Base-by-base conservation (phyloP, 495 filamentous ascomycete genomes). In the Letharia lupina region DNA sequence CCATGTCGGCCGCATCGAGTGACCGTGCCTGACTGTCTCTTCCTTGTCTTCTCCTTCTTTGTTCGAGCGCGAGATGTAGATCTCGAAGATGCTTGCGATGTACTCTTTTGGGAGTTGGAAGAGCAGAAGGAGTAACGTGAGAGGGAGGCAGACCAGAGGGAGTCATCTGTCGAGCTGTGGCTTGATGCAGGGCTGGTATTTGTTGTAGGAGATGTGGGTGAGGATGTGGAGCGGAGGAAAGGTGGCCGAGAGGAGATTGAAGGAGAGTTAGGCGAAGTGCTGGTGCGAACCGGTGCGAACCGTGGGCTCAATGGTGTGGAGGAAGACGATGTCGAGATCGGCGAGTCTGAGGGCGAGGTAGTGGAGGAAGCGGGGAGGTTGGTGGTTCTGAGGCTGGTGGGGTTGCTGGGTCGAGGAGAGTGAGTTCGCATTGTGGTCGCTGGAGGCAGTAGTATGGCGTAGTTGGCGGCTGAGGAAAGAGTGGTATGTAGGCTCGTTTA, bases 71-170 rank as follows among this genome's bases (percentile, higher is more conserved):
- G 44, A 37, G 31, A 37, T 18, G 54, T 16, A 4, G 52, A 56
- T 37, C 54, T 9, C 28, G 52, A 56, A 6, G 54, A 57, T 3
- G 54, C 5, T 5, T 37, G 54, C 31, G 54, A 57, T 11, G 18
- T 2, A 5, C 18, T 35, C 10, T 42, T 35, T 7, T 31, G 58
- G 0, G 59, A 54, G 9, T 54, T 66, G 12, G 64, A 66, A 9
- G 64, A 66, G 58, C 64, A 66, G 58, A 66, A 66, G 45, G 64
- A 52, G 58, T 66, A 66, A 35, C 64, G 64, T 13, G 64, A 66
- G 35, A 66, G 64, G 45, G 64, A 66, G 58, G 58, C 37, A 37
- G 64, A 66, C 64, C 64, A 66, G 58, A 61, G 20, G 1, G 64
- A 56, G 58, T 66, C 64, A 41, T 67, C 60, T 23, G 61, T 31